phyloP scores from a whole-genome alignment of 345 rosid genomes.

The Firmiana major region DNA sequence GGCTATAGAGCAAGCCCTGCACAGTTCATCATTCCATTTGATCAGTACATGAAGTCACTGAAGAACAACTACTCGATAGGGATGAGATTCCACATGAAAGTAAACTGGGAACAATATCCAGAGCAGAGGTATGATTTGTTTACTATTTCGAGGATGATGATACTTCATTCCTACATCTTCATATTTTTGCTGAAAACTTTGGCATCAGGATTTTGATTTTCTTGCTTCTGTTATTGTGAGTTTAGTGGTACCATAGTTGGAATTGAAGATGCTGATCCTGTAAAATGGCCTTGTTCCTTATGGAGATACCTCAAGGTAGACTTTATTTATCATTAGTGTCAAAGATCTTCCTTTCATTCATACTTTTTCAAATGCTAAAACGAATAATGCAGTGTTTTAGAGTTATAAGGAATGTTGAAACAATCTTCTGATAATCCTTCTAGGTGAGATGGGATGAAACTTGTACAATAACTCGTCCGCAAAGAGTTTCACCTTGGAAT shows the following conservation, averaged over 20 bases:
- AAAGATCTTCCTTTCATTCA: too few species aligned
- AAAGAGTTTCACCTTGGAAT: slow-evolving; percentile 78
- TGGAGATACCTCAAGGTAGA: background rate
- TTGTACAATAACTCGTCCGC: slow-evolving; percentile 50
- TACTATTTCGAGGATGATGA: background rate
- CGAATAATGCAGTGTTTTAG: background rate
- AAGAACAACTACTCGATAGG: slow-evolving; percentile 60
- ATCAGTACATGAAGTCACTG: slow-evolving; percentile 65
- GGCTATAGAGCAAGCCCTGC: slow-evolving; percentile 63
- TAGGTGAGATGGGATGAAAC: slow-evolving; percentile 76
- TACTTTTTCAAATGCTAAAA: background rate
- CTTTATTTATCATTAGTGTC: background rate
- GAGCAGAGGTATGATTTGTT: slow-evolving; percentile 48
- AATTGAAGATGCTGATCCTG: background rate
- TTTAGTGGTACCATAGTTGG: background rate
- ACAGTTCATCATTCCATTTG: slow-evolving; percentile 73
- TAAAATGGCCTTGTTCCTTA: background rate
- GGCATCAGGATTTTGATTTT: too few species aligned
- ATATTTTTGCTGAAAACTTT: too few species aligned
- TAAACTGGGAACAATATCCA: slow-evolving; percentile 76
- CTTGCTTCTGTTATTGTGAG: too few species aligned
- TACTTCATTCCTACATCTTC: too few species aligned
- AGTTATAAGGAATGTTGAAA: background rate
- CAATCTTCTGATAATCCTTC: background rate
- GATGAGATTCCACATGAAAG: slow-evolving; percentile 76